Evolutionary conservation across 208 protist species (phyloP), one percentile per base, ranked within the genome.

Genomic region (Jaenimonas drosophilae): DNA sequence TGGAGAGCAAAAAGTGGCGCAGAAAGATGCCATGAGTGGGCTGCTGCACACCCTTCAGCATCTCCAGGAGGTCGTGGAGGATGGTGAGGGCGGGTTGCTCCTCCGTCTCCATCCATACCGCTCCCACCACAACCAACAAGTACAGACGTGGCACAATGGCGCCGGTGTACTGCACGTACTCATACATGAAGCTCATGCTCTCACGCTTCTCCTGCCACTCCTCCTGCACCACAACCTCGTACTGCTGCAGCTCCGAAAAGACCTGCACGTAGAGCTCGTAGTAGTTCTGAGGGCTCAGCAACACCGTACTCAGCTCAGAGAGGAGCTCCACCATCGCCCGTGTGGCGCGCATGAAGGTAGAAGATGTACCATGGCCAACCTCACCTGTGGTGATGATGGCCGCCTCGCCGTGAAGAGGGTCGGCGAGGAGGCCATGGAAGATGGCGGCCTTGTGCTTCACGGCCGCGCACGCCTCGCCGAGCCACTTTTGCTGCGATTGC

Each of bases 61-160:
- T 98, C 58, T 99, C 97, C 36, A 99, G 86, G 19, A 99, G 62
- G 67, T 99, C 98, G n/a, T n/a, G n/a, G n/a, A n/a, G n/a, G n/a
- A n/a, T n/a, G n/a, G n/a, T n/a, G n/a, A n/a, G n/a, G n/a, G n/a
- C n/a, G n/a, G n/a, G n/a, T n/a, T n/a, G n/a, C n/a, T 96, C 70
- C 6, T 93, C 80, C 2, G 78, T 68, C 46, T 91, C 71, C 30
- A 99, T 96, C 59, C 96, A 99, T 32, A 98, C 88, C 14, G 83
- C 56, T 26, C 97, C 97, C 4, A 97, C 93, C 4, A 80, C 93
- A 34, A 97, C 87, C n/a, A 99, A 60, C 11, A 99, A 79, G 60
- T 99, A 99, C 48, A 99, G 67, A 11, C 98, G 91, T 6, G 98
- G 97, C 5, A 99, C 68, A 59, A 99, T 97, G 58, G 95, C 96